phyloP scores from a whole-genome alignment of 2,329 filamentous ascomycete genomes.

The Fonsecaea pugnacius region DNA sequence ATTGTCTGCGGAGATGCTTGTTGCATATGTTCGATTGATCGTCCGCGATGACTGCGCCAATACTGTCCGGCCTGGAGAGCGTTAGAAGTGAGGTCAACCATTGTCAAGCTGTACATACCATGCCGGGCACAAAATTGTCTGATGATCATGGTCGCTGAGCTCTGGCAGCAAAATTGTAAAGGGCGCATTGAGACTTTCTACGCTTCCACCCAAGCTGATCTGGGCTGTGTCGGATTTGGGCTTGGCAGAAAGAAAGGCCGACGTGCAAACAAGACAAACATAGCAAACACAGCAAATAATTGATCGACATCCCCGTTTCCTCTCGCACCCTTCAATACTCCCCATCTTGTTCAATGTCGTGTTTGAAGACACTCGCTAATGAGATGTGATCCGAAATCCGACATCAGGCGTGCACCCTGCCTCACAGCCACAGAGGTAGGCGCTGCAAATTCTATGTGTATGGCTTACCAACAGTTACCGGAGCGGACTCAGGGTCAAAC shows the following conservation, averaged over 20 bases:
- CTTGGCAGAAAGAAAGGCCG: not conserved
- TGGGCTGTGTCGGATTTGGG: not conserved
- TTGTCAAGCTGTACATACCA: conserved; percentile 25
- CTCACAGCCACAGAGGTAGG: conserved; percentile 9
- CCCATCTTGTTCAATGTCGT: not conserved
- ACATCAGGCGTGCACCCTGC: not conserved
- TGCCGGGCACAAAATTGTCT: conserved; percentile 36
- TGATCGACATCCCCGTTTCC: too few relatives aligned
- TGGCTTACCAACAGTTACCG: conserved; percentile 4
- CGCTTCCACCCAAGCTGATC: conserved; percentile 9
- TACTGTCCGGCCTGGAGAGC: conserved; percentile 33
- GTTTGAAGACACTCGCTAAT: conserved; percentile 14
- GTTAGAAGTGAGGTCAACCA: conserved; percentile 9
- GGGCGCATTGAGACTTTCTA: not conserved
- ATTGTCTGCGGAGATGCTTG: conserved; percentile 28
- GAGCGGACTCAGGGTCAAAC: conserved; percentile 28
- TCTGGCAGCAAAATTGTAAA: not conserved
- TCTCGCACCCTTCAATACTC: not conserved
- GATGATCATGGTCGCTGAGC: conserved; percentile 33
- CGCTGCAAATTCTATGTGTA: conserved; percentile 16
- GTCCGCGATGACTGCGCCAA: conserved; percentile 31
- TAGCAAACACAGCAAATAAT: conserved; percentile 1
- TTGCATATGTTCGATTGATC: conserved; percentile 28
- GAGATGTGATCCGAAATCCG: conserved; percentile 6
- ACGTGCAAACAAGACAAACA: not conserved